Conservation (phyloP, 2,329 filamentous ascomycete species). For the Westerdykella ornata region DNA sequence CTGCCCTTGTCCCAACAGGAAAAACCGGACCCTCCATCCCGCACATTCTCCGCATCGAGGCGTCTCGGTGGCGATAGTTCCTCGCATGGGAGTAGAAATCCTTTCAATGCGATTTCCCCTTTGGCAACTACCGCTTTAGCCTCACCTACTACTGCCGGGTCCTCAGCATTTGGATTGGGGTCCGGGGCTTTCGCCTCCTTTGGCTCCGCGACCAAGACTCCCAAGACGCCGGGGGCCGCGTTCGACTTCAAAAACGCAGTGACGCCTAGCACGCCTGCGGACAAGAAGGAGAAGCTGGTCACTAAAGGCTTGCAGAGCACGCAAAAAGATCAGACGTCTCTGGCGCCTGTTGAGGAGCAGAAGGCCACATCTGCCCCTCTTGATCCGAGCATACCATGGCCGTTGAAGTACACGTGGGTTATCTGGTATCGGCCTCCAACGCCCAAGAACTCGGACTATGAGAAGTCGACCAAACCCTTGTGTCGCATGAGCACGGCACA, state of each 20-base stretch:
- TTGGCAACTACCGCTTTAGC: slow-evolving; percentile 58
- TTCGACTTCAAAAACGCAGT: slow-evolving; percentile 66
- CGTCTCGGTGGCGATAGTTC: slow-evolving; percentile 67
- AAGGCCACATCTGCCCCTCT: slow-evolving; percentile 39
- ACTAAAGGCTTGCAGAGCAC: slow-evolving; percentile 30
- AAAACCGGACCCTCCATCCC: slow-evolving; percentile 50
- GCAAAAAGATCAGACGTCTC: slow-evolving; percentile 31
- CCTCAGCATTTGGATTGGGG: slow-evolving; percentile 86
- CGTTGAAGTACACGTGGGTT: slow-evolving; percentile 81
- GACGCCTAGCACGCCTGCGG: slow-evolving; percentile 46
- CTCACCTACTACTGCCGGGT: slow-evolving; percentile 70
- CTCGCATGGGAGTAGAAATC: slow-evolving; percentile 69
- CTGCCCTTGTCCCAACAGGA: slow-evolving; percentile 61
- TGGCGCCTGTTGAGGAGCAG: slow-evolving; percentile 23
- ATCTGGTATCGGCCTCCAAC: slow-evolving; percentile 97
- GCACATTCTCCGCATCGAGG: slow-evolving; percentile 61
- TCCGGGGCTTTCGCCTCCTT: slow-evolving; percentile 97
- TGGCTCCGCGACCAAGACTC: slow-evolving; percentile 72
- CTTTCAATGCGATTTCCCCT: slow-evolving; percentile 69
- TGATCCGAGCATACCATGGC: slow-evolving; percentile 36
- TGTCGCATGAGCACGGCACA: slow-evolving; percentile 76
- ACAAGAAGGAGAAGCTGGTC: slow-evolving; percentile 49
- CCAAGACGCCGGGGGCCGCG: slow-evolving; percentile 73
- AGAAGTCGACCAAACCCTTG: slow-evolving; percentile 87
- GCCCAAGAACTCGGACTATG: slow-evolving; percentile 95